Evolutionary conservation across 2,329 filamentous ascomycete genomes (phyloP).

Genomic region (Myotisia sp.): DNA sequence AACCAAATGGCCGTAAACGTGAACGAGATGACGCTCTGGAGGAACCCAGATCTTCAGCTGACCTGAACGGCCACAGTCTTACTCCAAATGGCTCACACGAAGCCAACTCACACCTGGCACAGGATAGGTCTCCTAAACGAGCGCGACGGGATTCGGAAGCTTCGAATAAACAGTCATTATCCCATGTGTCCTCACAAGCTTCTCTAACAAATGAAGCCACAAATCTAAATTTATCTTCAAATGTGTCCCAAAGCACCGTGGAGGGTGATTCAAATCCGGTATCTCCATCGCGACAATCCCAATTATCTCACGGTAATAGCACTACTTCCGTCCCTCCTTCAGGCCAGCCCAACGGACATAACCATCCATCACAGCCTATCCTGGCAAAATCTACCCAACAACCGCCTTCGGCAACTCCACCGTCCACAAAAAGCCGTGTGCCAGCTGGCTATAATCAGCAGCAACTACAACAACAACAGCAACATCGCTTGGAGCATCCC

Average conservation of each 20-base stretch:
- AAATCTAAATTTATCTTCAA: conserved; percentile 4
- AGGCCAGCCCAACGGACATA: no score
- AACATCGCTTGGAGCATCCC: conserved; percentile 5
- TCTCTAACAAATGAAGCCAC: conserved; percentile 5
- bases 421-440: conserved; percentile 3
- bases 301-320: no score
- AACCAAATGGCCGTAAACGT: conserved; percentile 12
- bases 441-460: conserved; percentile 8
- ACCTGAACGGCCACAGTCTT: not conserved
- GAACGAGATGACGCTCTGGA: conserved; percentile 10
- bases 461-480: no score
- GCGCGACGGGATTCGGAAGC: conserved; percentile 15
- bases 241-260: no score
- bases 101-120: no score
- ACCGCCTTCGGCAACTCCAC: not conserved
- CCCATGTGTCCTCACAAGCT: conserved; percentile 4
- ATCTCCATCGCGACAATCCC: no score
- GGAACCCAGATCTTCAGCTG: conserved; percentile 1
- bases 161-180: not conserved
- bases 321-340: no score
- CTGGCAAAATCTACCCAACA: not conserved
- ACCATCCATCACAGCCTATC: no score
- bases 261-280: no score
- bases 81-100: conserved; percentile 6
- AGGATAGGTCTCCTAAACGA: conserved; percentile 26